Evolutionary conservation across 495 filamentous ascomycete genomes (phyloP), one percentile per base, ranked within the genome.

Genomic region (Podospora tetraspora): DNA sequence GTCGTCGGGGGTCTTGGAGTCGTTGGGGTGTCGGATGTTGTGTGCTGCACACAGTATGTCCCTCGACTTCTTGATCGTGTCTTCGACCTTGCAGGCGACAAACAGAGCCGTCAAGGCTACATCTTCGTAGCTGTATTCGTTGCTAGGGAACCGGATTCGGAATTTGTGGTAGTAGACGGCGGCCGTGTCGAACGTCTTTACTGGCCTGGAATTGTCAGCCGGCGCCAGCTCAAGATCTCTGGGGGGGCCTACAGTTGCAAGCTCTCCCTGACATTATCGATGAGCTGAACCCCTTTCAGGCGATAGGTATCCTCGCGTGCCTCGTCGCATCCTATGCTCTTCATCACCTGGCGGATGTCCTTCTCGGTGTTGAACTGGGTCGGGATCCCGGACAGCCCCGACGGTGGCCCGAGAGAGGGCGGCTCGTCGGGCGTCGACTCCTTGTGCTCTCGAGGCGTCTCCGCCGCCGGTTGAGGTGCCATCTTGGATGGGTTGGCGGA

Each of bases 41-140:
- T 94, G 91, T 4, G 91, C 89, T 8, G 93, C 93, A 68, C 92
- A 95, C 6, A 97, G 82, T 67, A 99, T 95, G 64, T 99, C 95
- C 62, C 87, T 87, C 21, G 92, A 96, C 80, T 98, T 98, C 80
- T 99, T 98, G 60, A 98, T 83, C 1, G 95, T 98, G 76, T 99
- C 95, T 74, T 99, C 95, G 59, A 94, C 93, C 78, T 99, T 99
- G 85, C 94, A 97, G 43, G 93, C 93, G 21, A 91, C 89, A 73
- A 98, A 94, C 32, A 99, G 82, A 30, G 92, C 88, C 13, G 95
- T 94, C 0, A 93, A 86, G 3, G 93, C 92, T 5, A 92, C 93
- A 76, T 98, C 95, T 37, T 81, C 75, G 72, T 78, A 85, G 69
- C 80, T 81, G 77, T 94, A 93, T 67, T 92, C 91, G 64, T 75